phyloP scores from a whole-genome alignment of 169 alveolate genomes.

The Eimeria nieschulzi region DNA sequence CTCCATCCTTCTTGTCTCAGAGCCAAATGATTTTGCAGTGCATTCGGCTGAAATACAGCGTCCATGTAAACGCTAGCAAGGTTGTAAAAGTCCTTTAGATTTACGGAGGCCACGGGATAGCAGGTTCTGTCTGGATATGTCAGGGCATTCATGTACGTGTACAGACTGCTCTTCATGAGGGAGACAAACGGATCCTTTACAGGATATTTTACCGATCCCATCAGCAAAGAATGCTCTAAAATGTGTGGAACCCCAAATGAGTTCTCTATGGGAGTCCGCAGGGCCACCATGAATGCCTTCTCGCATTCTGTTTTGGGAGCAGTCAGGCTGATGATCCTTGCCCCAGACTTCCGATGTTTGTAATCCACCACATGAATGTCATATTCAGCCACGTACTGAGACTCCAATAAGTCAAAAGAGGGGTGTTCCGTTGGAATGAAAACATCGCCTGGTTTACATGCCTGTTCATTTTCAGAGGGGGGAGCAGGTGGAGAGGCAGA shows the following conservation, averaged over 20 bases:
- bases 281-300: conserved; percentile 65
- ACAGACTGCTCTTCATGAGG: conserved; percentile 86
- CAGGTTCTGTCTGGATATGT: conserved; percentile 90
- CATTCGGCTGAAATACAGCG: conserved; percentile 85
- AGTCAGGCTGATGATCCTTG: conserved; percentile 10
- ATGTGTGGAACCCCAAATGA: conserved; percentile 84
- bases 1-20: conserved; percentile 92
- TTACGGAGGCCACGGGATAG: conserved; percentile 89
- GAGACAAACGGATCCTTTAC: conserved; percentile 86
- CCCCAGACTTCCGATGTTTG: conserved; percentile 55
- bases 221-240: conserved; percentile 90
- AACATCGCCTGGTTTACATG: neutral
- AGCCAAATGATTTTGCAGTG: conserved; percentile 80
- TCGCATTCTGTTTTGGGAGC: conserved; percentile 27
- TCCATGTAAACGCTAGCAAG: conserved; percentile 86
- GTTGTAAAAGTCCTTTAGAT: conserved; percentile 84
- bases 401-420: conserved; percentile 38
- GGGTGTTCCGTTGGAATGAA: conserved; percentile 52
- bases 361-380: neutral
- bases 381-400: conserved; percentile 32
- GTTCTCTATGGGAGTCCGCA: conserved; percentile 68
- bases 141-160: conserved; percentile 88
- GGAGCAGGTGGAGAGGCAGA: neutral
- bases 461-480: neutral
- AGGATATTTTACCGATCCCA: conserved; percentile 87